Evolutionary conservation across 2,329 filamentous ascomycete species (phyloP), one percentile per base, ranked within the genome.

Genomic region (Botrytis squamosa): DNA sequence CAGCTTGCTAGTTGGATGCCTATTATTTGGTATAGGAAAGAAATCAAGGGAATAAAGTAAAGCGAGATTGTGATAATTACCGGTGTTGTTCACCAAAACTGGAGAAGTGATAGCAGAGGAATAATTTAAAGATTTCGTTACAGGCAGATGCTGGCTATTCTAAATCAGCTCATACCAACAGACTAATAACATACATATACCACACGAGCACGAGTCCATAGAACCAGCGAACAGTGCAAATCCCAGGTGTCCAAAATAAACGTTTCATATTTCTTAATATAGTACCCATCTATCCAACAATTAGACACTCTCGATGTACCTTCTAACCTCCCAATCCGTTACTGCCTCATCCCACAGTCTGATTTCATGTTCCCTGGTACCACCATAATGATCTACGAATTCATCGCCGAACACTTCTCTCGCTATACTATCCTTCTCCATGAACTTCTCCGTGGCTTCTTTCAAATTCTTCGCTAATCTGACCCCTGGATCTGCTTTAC

Each of bases 351-450:
- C 95, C 92, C 93, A 99, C 33, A 97, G 84, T 75, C 93, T 86
- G 74, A 96, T 88, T 84, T 99, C 96, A 83, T 99, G 95, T 82
- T 97, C 92, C 76, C 96, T 88, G 29, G 95, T 97, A 25, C 96
- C 96, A 20, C 91, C 93, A 84, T 91, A 99, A 82, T 98, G 96
- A 25, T 98, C 95, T 4, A 99, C 96, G 83, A 99, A 99, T 14
- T 92, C 93, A 82, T 98, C 92, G 0, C 96, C 96, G 83, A 99
- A 93, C 0, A 97, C 93, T 81, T 98, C 93, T 73, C 96, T 88
- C n/a, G 96, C 96, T 25, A 98, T 87, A 81, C 95, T 98, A 2
- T 88, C 93, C 78, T 90, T 88, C 44, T 89, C 85, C 85, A 88
- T 91, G 80, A 99, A 98, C 66, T 88, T 87, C 66, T 88, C 89